A percentile compares a stretch with the other conserved stretches of the same genome.
Conservation (phyloP, 768 basidiomycete genomes). For the Asterophora lycoperdoides region DNA sequence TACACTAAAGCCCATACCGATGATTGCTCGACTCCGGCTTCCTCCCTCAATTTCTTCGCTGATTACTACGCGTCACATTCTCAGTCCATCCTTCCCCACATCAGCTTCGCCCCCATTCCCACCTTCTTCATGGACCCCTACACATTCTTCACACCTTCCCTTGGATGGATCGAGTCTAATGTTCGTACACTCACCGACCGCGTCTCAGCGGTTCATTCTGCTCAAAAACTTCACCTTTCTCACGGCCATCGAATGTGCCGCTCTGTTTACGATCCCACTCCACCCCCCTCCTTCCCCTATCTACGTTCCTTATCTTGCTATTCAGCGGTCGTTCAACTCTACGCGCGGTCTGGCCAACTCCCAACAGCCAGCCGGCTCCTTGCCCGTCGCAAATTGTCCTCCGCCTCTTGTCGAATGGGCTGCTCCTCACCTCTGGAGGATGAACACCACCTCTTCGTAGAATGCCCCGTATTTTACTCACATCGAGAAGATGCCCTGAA, state of each 20-base stretch:
- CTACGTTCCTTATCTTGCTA: background rate
- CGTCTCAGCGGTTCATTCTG: too few species aligned
- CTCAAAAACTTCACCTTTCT: too few species aligned
- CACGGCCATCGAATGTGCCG: background rate
- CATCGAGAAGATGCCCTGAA: too few species aligned
- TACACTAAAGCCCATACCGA: slow-evolving; percentile 9
- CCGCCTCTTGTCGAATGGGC: too few species aligned
- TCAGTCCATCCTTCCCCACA: background rate
- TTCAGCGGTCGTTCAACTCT: background rate
- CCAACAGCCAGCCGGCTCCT: too few species aligned
- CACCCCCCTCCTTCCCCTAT: background rate
- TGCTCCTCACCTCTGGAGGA: too few species aligned
- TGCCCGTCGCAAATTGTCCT: too few species aligned
- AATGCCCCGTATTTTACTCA: too few species aligned
- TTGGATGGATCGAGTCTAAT: slow-evolving; percentile 19
- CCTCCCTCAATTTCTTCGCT: slow-evolving; percentile 5
- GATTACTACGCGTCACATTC: slow-evolving; percentile 11
- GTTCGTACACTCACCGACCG: slow-evolving; percentile 4
- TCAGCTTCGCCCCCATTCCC: slow-evolving; percentile 11
- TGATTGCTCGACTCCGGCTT: slow-evolving; percentile 4
- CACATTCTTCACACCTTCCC: slow-evolving; percentile 7
- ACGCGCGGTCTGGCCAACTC: background rate
- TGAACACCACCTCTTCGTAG: too few species aligned
- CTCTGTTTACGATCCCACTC: background rate
- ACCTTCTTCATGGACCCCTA: slow-evolving; percentile 17